Evolutionary conservation across 2,329 filamentous ascomycete species (phyloP), one percentile per base, ranked within the genome.

Genomic region (Meredithiella fracta): DNA sequence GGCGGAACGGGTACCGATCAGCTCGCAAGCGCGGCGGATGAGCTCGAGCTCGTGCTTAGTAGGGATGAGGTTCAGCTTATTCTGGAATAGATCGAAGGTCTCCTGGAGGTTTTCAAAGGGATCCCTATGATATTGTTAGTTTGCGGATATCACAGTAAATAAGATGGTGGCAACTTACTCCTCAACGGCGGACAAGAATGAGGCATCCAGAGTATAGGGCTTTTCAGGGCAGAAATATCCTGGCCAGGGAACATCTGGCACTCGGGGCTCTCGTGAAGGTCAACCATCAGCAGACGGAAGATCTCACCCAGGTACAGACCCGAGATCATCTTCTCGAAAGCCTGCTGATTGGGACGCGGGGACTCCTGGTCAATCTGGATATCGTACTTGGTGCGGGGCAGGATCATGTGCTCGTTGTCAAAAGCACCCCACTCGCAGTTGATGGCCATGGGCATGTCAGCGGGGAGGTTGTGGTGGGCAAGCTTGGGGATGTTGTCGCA

Each of bases 361-460:
- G 90, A 96, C 64, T 92, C 85, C 63, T 86, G 82, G 73, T 97
- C 91, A 64, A 97, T 87, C 62, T 83, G 80, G 59, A 86, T 73
- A 67, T 97, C 91, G 69, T 92, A 96, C 58, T 79, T 79, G 25
- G 90, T 95, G 55, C 82, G 79, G 11, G 90, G 90, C 11, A 96
- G 82, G 55, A 96, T 84, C 64, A 84, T 77, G 72, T 91, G 85
- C 69, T 94, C 86, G 68, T 95, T 95, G 69, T 96, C 91, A 65
- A 97, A 96, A 34, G 91, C 90, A 62, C 91, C 91, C 79, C 90
- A 96, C 69, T 97, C 91, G 73, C 90, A 96, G 75, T 96, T 96
- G 73, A 97, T 95, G 54, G 88, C 89, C 76, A 96, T 94, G 50
- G 84, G 88, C 59, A 81, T 81, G 60, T 92, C 82, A 0, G 87